Conservation (phyloP, 345 rosid genomes). For the Murraya paniculata region DNA sequence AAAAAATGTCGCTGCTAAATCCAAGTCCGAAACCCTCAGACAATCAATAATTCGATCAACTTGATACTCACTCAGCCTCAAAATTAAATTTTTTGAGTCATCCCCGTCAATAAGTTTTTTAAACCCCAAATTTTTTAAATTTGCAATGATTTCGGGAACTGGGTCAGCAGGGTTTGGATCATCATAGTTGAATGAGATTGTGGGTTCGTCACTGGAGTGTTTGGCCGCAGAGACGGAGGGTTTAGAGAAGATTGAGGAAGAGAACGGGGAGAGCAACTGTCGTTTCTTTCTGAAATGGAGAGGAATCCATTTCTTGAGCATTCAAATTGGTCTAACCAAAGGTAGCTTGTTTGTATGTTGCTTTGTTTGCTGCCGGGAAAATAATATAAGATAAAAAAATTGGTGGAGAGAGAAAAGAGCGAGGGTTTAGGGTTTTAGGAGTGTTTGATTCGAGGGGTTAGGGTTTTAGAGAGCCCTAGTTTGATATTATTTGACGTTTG, state of each 20-base stretch:
- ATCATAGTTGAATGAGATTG: not conserved
- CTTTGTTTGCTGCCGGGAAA: not conserved
- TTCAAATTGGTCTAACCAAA: conserved; percentile 23
- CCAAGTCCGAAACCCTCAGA: conserved; percentile 44
- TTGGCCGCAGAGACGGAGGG: conserved; percentile 37
- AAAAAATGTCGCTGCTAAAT: conserved; percentile 51
- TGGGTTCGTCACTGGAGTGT: conserved; percentile 22
- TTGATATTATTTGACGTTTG: too few species aligned
- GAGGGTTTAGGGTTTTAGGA: not conserved
- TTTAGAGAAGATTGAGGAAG: conserved; percentile 32
- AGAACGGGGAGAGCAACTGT: conserved; percentile 20
- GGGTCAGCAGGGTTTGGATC: conserved; percentile 25
- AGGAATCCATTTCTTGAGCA: conserved; percentile 46
- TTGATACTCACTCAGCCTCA: conserved; percentile 39
- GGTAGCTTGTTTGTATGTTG: not conserved
- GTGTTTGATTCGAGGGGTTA: conserved; percentile 1
- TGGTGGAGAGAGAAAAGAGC: not conserved
- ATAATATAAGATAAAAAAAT: not conserved
- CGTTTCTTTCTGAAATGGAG: conserved; percentile 20
- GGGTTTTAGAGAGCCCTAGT: not conserved
- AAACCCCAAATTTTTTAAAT: conserved; percentile 46
- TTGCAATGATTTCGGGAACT: conserved; percentile 37
- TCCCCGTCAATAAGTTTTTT: conserved; percentile 34
- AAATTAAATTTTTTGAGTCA: conserved; percentile 32
- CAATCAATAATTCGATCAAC: conserved; percentile 43